Evolutionary conservation across 345 rosid species (phyloP), one percentile per base, ranked within the genome.

Genomic region (Linum trigynum): DNA sequence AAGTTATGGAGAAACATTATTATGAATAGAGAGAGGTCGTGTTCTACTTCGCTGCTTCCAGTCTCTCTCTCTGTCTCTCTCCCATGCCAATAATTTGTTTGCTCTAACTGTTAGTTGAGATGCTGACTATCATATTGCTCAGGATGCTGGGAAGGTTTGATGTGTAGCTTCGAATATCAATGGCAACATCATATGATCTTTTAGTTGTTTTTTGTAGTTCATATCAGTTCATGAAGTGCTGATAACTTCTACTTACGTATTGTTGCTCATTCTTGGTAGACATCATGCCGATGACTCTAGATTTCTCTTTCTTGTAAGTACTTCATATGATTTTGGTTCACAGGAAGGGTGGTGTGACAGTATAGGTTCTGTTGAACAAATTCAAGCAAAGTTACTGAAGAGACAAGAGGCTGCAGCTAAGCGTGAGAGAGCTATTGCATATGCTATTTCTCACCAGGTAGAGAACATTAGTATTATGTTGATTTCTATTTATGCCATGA

Each of bases 381-480:
- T 95, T 73, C 98, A 95, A 82, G 74, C 94, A 67, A 95, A 95
- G 80, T 76, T 95, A 63, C 75, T 91, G 35, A 89, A 91, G 84
- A 78, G 98, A 71, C 96, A 95, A 82, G 96, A 87, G 78, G 99
- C 99, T 80, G 99, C 98, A 60, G 96, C 94, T 61, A 95, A 89
- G 81, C 96, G 99, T 59, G 99, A 95, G 82, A 89, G 99, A 74
- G 96, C 99, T 45, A 95, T 91, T 94, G 98, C 99, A 14, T 95
- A 91, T 85, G 98, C 99, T 72, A 70, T 95, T 73, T 85, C 99
- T 39, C 98, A 95, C 77, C 98, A 95, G 91, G 99, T 95, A 72
- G 76, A 66, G 53, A 48, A 48, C 14, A 1, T 1, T 43, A 48
- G 32, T 23, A 23, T 23, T 48, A 45, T 5, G 2, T 9, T 5